These are phyloP conservation scores for Pleurotus tuoliensis DNA, from an alignment of 768 basidiomycete genomes.

Conservation along the genomic window DNA sequence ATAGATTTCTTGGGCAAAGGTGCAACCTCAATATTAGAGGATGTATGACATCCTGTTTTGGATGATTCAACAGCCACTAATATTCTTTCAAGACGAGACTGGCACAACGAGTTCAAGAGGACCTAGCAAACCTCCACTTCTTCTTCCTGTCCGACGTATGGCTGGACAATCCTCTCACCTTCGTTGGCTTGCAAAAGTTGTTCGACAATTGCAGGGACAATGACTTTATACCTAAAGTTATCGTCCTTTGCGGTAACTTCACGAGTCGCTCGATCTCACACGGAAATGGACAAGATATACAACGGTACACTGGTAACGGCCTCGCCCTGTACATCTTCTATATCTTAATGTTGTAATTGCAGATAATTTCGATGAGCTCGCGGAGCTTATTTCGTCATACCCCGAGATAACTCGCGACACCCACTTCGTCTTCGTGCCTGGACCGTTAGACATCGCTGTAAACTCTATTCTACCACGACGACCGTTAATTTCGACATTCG, in stretches of 20 bases:
- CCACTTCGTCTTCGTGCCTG: conserved; percentile 93
- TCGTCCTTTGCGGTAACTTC: conserved; percentile 95
- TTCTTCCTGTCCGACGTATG: conserved; percentile 95
- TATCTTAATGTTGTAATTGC: not conserved
- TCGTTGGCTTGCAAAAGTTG: conserved; percentile 76
- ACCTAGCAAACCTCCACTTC: conserved; percentile 76
- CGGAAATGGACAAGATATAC: conserved; percentile 74
- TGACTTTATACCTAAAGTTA: conserved; percentile 81
- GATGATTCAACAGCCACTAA: not conserved
- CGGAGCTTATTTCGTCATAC: conserved; percentile 80
- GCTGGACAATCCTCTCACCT: conserved; percentile 85
- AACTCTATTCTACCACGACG: conserved; percentile 80
- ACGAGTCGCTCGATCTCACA: conserved; percentile 77
- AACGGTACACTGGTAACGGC: conserved; percentile 75
- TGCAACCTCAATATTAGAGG: conserved; percentile 84
- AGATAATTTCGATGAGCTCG: conserved; percentile 88
- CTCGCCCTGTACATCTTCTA: not conserved
- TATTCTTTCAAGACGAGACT: conserved; percentile 49
- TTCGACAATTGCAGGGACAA: conserved; percentile 89
- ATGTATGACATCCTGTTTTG: conserved; percentile 47
- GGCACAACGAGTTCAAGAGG: conserved; percentile 57
- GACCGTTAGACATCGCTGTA: conserved; percentile 84
- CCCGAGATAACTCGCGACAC: conserved; percentile 72
- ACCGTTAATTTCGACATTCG: conserved; percentile 74
- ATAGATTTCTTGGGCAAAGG: conserved; percentile 97